Conservation (phyloP, 257 asterid genomes). For the Nicotiana otophora region DNA sequence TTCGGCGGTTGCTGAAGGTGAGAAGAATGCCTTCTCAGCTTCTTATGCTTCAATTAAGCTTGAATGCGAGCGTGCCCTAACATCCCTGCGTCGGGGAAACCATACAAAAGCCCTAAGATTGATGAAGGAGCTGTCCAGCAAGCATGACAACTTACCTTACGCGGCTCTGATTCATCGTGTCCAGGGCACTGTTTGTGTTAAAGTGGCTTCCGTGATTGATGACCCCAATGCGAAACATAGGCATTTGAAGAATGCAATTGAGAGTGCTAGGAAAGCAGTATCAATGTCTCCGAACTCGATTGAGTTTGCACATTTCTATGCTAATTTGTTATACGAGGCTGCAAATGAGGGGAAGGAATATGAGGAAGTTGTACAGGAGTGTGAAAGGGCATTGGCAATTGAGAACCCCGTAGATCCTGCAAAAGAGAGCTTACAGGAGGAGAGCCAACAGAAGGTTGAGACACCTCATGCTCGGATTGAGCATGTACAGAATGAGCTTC, state of each 20-base stretch:
- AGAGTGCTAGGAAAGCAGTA: constrained; percentile 62
- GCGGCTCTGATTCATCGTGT: constrained; percentile 61
- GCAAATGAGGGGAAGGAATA: constrained; percentile 64
- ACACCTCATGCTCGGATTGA: constrained; percentile 50
- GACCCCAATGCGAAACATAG: constrained; percentile 57
- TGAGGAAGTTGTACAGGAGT: constrained; percentile 74
- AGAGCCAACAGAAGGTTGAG: constrained; percentile 56
- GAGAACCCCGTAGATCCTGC: constrained; percentile 87
- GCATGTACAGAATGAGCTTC: constrained; percentile 56
- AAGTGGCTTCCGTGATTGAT: constrained; percentile 54
- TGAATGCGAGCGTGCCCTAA: constrained; percentile 72
- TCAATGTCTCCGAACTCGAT: constrained; percentile 55
- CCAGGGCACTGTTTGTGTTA: constrained; percentile 63
- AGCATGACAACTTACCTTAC: constrained; percentile 48
- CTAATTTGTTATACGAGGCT: constrained; percentile 61
- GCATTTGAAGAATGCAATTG: constrained; percentile 62
- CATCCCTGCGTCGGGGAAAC: constrained; percentile 60
- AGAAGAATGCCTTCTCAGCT: constrained; percentile 10
- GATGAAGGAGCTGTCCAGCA: constrained; percentile 65
- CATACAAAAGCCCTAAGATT: constrained; percentile 63
- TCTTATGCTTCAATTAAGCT: constrained; percentile 35
- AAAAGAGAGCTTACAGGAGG: constrained; percentile 76
- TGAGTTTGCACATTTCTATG: constrained; percentile 77
- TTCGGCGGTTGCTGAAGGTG: background rate
- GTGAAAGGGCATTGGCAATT: constrained; percentile 72